Evolutionary conservation across 2,329 filamentous ascomycete species (phyloP).

Genomic region (Neofusicoccum ribis): DNA sequence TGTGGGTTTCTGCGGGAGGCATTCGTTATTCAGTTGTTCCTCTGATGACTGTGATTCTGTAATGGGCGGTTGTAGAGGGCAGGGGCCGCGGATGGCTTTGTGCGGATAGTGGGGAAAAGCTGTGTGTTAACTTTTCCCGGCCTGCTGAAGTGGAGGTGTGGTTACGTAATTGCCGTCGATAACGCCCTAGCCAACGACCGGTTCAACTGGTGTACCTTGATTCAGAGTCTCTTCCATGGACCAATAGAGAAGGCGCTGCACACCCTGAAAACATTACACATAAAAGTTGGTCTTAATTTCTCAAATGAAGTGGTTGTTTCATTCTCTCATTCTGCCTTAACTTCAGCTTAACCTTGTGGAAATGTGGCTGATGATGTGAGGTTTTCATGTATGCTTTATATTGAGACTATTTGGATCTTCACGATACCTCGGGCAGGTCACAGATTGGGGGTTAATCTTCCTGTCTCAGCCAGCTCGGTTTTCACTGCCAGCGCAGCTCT

Average conservation of each 20-base stretch:
- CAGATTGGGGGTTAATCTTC: background rate
- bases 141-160: background rate
- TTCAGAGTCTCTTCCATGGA: no score
- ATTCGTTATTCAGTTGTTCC: background rate
- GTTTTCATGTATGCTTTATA: no score
- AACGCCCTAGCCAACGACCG: background rate
- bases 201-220: background rate
- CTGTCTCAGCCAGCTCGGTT: constrained; percentile 8
- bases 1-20: background rate
- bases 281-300: no score
- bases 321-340: no score
- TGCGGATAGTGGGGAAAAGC: background rate
- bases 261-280: no score
- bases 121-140: background rate
- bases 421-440: background rate
- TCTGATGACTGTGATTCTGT: background rate
- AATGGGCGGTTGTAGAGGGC: background rate
- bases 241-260: no score
- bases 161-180: constrained; percentile 7
- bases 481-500: constrained; percentile 35
- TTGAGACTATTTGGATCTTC: no score
- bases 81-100: background rate
- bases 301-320: no score
- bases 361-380: no score
- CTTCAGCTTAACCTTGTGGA: no score